Evolutionary conservation across 345 rosid genomes (phyloP).

Genomic region (Arabidopsis thaliana): DNA sequence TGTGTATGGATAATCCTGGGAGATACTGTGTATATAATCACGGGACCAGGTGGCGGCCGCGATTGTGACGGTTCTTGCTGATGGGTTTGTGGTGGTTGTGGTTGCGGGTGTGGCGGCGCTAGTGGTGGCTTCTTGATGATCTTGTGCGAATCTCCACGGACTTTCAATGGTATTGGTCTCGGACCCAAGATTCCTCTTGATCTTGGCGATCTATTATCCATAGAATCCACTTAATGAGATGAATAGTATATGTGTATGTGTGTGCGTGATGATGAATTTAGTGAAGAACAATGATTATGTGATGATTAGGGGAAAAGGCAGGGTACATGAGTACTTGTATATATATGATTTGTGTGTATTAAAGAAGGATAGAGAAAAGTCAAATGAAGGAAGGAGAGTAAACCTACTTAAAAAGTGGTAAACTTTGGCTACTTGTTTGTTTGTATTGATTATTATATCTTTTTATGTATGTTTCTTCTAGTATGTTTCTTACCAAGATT

Average conservation of each 20-base stretch:
- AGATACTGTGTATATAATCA: conserved; percentile 83
- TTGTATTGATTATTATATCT: conserved; percentile 14
- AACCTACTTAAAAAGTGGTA: conserved; percentile 42
- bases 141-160: conserved; percentile 81
- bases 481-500: conserved; percentile 34
- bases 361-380: conserved; percentile 38
- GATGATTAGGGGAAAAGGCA: conserved; percentile 42
- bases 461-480: conserved; percentile 14
- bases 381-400: conserved; percentile 37
- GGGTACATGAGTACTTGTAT: conserved; percentile 27
- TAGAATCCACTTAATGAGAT: conserved; percentile 33
- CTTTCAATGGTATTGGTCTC: conserved; percentile 73
- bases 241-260: neutral
- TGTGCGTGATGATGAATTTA: conserved; percentile 28
- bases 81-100: conserved; percentile 36
- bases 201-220: conserved; percentile 62
- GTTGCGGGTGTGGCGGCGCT: conserved; percentile 52
- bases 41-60: conserved; percentile 57
- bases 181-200: conserved; percentile 78
- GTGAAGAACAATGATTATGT: conserved; percentile 37
- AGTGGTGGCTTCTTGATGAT: conserved; percentile 68
- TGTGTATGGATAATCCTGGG: conserved; percentile 87
- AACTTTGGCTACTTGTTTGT: conserved; percentile 44
- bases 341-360: conserved; percentile 40
- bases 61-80: conserved; percentile 39